A percentile compares a stretch with the other conserved stretches of the same genome.
These are phyloP conservation scores for Annulohypoxylon nitens DNA, from an alignment of 495 filamentous ascomycete species.

Conservation along the genomic window DNA sequence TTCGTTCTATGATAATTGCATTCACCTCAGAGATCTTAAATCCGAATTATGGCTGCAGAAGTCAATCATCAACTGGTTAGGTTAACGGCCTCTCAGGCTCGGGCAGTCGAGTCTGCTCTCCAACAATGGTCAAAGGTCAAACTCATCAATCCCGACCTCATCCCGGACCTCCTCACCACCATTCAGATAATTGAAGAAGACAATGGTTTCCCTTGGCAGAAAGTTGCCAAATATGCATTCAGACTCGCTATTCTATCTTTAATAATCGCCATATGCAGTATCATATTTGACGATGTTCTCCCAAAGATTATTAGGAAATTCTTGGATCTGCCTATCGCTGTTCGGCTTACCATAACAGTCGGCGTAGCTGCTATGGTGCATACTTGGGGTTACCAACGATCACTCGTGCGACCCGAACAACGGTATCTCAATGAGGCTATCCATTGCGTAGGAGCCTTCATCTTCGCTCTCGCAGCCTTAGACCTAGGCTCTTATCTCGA, in stretches of 20 bases:
- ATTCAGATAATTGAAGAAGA: constrained; percentile 13
- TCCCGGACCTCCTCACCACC: constrained; percentile 14
- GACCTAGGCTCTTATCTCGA: not conserved
- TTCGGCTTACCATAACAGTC: not conserved
- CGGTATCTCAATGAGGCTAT: constrained; percentile 20
- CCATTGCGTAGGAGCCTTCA: constrained; percentile 14
- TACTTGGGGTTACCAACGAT: constrained; percentile 15
- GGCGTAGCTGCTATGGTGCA: not conserved
- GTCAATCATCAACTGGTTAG: not conserved
- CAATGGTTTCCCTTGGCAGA: constrained; percentile 1
- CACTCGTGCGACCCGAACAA: constrained; percentile 6
- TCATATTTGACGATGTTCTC: not conserved
- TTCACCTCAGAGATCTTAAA: not conserved
- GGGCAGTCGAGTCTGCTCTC: constrained; percentile 8
- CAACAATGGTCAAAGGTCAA: constrained; percentile 20
- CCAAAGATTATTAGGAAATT: not conserved
- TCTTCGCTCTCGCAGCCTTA: constrained; percentile 12
- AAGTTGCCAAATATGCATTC: constrained; percentile 19
- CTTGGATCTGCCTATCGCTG: not conserved
- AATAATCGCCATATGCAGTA: not conserved
- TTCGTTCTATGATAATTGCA: not conserved
- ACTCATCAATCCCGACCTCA: constrained; percentile 7
- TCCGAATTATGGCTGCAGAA: not conserved
- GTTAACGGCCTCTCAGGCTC: constrained; percentile 10
- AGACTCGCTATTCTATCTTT: constrained; percentile 12